These are phyloP conservation scores for Aspergillus steynii DNA, from an alignment of 495 filamentous ascomycete species.

Conservation along the genomic window DNA sequence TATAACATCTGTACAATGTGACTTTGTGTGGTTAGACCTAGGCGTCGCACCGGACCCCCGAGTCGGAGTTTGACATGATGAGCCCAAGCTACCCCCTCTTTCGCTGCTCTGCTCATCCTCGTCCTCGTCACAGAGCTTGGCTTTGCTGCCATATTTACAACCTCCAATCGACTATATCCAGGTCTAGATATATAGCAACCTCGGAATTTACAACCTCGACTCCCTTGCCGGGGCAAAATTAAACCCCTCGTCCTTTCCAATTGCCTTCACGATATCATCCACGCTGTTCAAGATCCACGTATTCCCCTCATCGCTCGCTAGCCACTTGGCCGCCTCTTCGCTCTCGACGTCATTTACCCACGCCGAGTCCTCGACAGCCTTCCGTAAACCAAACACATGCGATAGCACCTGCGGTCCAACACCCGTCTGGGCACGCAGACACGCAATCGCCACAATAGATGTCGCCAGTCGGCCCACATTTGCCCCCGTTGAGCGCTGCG, in stretches of 20 bases:
- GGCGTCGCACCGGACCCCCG: no score
- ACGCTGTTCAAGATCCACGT: slow-evolving; percentile 69
- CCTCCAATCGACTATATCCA: neutral
- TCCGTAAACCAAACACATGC: slow-evolving; percentile 73
- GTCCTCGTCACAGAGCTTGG: no score
- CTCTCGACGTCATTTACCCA: slow-evolving; percentile 53
- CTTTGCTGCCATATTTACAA: neutral
- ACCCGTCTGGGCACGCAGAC: slow-evolving; percentile 70
- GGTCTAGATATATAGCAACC: neutral
- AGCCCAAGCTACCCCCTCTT: no score
- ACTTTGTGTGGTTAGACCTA: neutral
- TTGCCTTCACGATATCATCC: slow-evolving; percentile 64
- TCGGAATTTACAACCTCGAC: slow-evolving; percentile 45
- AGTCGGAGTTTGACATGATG: no score
- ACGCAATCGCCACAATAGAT: slow-evolving; percentile 67
- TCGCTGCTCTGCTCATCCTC: no score
- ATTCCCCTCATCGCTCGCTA: slow-evolving; percentile 72
- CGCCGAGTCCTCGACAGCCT: slow-evolving; percentile 67
- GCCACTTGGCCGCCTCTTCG: slow-evolving; percentile 58
- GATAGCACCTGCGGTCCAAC: slow-evolving; percentile 76
- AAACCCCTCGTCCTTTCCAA: slow-evolving; percentile 56
- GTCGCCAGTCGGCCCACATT: slow-evolving; percentile 64
- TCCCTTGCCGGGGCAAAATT: slow-evolving; percentile 59
- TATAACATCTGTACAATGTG: neutral
- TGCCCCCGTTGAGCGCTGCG: slow-evolving; percentile 51